Evolutionary conservation across 192 early-diverging fungal genomes (phyloP).

Genomic region (Piromyces sp.): DNA sequence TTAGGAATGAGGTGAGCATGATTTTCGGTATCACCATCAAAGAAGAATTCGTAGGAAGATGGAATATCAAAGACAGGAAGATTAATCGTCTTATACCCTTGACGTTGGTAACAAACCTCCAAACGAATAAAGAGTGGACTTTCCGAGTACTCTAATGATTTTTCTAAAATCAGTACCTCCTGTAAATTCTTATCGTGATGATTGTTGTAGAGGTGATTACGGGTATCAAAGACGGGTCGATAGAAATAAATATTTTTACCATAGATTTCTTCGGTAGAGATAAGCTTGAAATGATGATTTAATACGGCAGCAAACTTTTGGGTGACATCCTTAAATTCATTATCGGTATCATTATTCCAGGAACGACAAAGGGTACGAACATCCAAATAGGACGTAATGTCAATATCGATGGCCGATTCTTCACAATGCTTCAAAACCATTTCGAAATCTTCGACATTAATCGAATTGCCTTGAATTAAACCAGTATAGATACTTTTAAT

Average conservation of each 20-base stretch:
- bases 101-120: conserved; percentile 28
- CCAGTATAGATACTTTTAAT: not conserved
- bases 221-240: conserved; percentile 21
- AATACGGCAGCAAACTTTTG: conserved; percentile 35
- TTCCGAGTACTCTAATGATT: conserved; percentile 25
- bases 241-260: conserved; percentile 44
- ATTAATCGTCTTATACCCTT: conserved; percentile 15
- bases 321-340: not conserved
- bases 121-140: conserved; percentile 50
- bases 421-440: not conserved
- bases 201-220: not conserved
- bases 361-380: not conserved
- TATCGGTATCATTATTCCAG: not conserved
- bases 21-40: conserved; percentile 4
- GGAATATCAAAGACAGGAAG: conserved; percentile 44
- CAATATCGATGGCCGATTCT: not conserved
- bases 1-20: conserved; percentile 9
- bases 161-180: not conserved
- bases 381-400: not conserved
- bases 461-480: not conserved
- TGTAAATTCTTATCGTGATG: conserved; percentile 6
- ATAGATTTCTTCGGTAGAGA: conserved; percentile 12
- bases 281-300: conserved; percentile 41
- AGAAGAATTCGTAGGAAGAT: conserved; percentile 27
- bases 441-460: not conserved